phyloP scores from a whole-genome alignment of 345 rosid species.

The Acer negundo region DNA sequence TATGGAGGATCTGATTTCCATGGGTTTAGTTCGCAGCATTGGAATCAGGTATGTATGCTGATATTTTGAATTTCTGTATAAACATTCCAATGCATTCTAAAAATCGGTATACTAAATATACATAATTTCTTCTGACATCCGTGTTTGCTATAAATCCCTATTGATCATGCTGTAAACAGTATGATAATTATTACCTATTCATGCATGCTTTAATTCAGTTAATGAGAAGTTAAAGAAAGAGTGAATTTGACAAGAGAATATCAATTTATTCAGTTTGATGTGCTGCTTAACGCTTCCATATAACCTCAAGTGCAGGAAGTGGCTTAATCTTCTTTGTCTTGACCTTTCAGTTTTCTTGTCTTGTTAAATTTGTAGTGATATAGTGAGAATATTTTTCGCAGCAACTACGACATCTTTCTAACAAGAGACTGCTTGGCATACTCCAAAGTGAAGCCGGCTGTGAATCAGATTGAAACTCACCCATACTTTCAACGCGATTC shows the following conservation, averaged over 20 bases:
- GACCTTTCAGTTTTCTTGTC: not conserved
- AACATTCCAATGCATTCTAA: not conserved
- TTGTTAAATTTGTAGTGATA: slow-evolving; percentile 4
- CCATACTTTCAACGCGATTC: slow-evolving; percentile 92
- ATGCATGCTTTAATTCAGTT: not conserved
- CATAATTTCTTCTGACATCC: not conserved
- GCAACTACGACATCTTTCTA: slow-evolving; percentile 84
- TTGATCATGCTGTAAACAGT: not conserved
- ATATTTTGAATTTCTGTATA: not conserved
- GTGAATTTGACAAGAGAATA: not conserved
- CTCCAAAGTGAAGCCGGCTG: slow-evolving; percentile 95
- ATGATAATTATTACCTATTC: not conserved
- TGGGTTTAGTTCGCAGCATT: slow-evolving; percentile 84
- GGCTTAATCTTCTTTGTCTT: not conserved
- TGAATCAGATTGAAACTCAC: slow-evolving; percentile 90
- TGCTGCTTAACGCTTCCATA: not conserved
- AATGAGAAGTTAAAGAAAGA: not conserved
- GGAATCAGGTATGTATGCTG: slow-evolving; percentile 65
- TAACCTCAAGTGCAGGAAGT: not conserved
- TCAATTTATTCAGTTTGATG: not conserved
- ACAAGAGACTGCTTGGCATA: slow-evolving; percentile 91
- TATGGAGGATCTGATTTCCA: slow-evolving; percentile 85
- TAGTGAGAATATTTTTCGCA: slow-evolving; percentile 35
- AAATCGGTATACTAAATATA: not conserved
- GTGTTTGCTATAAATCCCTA: not conserved